A percentile compares a stretch with the other conserved stretches of the same genome.
These are phyloP conservation scores for Passiflora organensis DNA, from an alignment of 345 rosid species.

Conservation along the genomic window DNA sequence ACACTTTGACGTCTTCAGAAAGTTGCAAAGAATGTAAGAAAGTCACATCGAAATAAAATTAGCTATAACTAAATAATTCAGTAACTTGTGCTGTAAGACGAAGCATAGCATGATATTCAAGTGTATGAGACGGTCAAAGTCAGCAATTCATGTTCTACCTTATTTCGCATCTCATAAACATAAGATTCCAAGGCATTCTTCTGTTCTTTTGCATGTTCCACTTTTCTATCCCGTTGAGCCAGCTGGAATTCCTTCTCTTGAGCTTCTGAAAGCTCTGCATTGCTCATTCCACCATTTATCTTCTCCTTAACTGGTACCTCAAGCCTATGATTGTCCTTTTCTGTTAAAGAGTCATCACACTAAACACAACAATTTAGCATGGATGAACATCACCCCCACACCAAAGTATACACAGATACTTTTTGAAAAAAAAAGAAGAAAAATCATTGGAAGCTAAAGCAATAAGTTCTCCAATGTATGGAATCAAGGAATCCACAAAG, in stretches of 20 bases:
- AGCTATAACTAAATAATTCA: background rate
- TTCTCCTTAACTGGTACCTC: conserved; percentile 51
- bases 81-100: too few relatives aligned
- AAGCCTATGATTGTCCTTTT: conserved; percentile 38
- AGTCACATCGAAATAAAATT: conserved; percentile 1
- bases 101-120: background rate
- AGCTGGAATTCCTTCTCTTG: conserved; percentile 50
- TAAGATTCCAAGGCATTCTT: conserved; percentile 74
- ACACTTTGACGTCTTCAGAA: too few relatives aligned
- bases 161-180: conserved; percentile 81
- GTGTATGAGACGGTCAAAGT: background rate
- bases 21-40: background rate
- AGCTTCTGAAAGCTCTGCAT: conserved; percentile 49
- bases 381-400: background rate
- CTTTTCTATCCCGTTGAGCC: conserved; percentile 55
- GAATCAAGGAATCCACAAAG: too few relatives aligned
- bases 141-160: conserved; percentile 38
- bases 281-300: conserved; percentile 46
- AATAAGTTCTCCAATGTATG: too few relatives aligned
- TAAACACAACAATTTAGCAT: conserved; percentile 18
- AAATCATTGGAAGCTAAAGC: background rate
- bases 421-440: background rate
- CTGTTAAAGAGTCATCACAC: conserved; percentile 28
- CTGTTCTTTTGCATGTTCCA: conserved; percentile 64
- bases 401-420: background rate